Evolutionary conservation across 148 eudicot species (phyloP).

Genomic region (Silene latifolia): DNA sequence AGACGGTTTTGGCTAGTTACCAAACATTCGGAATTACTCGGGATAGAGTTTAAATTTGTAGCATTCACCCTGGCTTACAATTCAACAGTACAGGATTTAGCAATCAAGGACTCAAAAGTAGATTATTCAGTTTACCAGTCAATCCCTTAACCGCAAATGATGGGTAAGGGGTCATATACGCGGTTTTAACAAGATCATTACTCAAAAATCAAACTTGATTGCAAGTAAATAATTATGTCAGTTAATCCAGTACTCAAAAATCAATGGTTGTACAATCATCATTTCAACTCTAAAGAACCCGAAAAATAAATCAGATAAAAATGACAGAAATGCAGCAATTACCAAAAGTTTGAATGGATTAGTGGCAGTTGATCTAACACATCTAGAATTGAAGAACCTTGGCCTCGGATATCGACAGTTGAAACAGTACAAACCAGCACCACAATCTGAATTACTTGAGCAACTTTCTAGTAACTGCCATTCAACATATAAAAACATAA

Average conservation of each 20-base stretch:
- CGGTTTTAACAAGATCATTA: neutral
- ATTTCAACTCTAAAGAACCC: neutral
- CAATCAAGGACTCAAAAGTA: too few species aligned
- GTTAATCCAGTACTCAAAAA: too few species aligned
- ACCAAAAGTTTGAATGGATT: constrained; percentile 57
- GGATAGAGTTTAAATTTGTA: too few species aligned
- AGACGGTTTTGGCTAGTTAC: too few species aligned
- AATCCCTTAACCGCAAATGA: too few species aligned
- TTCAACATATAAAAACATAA: neutral
- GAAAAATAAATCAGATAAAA: neutral
- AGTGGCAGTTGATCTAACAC: constrained; percentile 55
- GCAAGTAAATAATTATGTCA: too few species aligned
- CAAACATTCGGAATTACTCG: too few species aligned
- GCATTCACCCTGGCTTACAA: too few species aligned
- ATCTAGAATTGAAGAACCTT: constrained; percentile 34
- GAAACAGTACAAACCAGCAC: constrained; percentile 50
- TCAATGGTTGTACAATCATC: too few species aligned
- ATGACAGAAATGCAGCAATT: neutral
- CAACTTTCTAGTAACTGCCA: constrained; percentile 35
- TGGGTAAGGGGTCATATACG: too few species aligned
- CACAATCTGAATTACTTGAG: constrained; percentile 43
- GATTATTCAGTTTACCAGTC: too few species aligned
- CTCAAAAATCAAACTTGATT: neutral
- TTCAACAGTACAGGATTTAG: too few species aligned
- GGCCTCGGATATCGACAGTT: constrained; percentile 33